A percentile compares a stretch with the other conserved stretches of the same genome.
Conservation (phyloP, 2,329 filamentous ascomycete species). For the Aquanectria penicillioides region DNA sequence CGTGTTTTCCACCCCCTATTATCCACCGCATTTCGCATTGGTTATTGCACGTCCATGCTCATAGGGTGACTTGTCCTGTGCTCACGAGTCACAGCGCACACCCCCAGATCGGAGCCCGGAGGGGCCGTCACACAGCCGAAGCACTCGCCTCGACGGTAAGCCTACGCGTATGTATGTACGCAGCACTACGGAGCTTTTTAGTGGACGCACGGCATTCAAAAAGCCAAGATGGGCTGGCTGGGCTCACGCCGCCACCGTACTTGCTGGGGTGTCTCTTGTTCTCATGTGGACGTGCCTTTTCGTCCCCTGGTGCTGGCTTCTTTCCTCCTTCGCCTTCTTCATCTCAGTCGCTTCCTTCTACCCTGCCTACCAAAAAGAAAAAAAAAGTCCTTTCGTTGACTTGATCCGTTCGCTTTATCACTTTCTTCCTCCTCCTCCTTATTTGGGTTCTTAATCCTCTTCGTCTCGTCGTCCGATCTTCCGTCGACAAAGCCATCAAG, state of each 20-base stretch:
- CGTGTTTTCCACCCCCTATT: no score
- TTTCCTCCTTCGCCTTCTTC: slow-evolving; percentile 21
- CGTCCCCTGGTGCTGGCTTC: slow-evolving; percentile 14
- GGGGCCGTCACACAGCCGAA: neutral
- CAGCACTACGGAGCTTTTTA: slow-evolving; percentile 1
- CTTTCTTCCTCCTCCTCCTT: neutral
- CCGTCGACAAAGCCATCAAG: slow-evolving; percentile 1
- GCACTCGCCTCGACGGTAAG: neutral
- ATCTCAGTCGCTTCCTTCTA: slow-evolving; percentile 13
- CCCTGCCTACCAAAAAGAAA: neutral
- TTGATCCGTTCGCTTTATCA: slow-evolving; percentile 5
- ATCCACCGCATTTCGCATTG: neutral
- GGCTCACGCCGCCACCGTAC: slow-evolving; percentile 1
- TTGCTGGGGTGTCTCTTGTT: slow-evolving; percentile 15
- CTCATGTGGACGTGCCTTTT: neutral
- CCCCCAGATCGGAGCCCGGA: neutral
- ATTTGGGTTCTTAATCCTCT: neutral
- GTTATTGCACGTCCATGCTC: neutral
- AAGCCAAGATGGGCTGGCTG: neutral
- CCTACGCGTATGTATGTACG: slow-evolving; percentile 20
- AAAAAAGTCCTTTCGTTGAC: slow-evolving; percentile 7
- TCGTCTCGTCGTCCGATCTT: neutral
- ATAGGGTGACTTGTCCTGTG: no score
- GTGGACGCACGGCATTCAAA: slow-evolving; percentile 12
- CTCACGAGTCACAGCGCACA: no score